Base-by-base conservation (phyloP, 345 rosid species). In the Clarkia xantiana region DNA sequence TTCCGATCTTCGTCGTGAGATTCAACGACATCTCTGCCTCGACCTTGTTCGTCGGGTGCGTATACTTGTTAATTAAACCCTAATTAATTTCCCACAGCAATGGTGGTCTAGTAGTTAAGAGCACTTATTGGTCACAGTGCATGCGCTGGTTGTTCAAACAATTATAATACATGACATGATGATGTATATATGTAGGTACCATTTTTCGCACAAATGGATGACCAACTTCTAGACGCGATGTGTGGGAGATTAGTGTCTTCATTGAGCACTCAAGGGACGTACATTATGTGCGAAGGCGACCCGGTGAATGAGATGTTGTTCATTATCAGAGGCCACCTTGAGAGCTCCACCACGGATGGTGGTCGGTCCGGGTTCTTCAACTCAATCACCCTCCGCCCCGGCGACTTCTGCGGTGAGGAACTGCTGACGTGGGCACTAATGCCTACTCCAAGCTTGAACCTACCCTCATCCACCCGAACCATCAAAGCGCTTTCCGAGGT, bases 361-460 rank as follows among this genome's bases (percentile, higher is more conserved):
- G 98, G 98, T 54, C 69, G 94, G 50, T 63, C 90, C 7, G 93
- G 93, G 22, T 86, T 86, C 77, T 91, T 79, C 68, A 86, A 91
- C 70, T 73, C 93, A 45, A 91, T 89, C 55, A 81, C 74, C 14
- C 82, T 86, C 16, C 71, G 86, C 47, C 90, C 96, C 0, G 93
- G 96, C 0, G 96, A 91, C 64, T 91, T 91, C 75, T 84, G 89
- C 0, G 98, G 94, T 0, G 98, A 91, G 67, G 96, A 91, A 50
- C 70, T 84, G 57, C 81, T 91, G 14, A 84, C 94, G 23, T 91
- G 98, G 98, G 89, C 98, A 15, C 60, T 91, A 53, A 76, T 81
- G 83, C 98, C 98, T 11, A 75, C 58, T 67, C 70, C 94, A 4
- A 73, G 66, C 14, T 65, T 58, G 9, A 78, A 73, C 65, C 61